A percentile compares a stretch with the other conserved stretches of the same genome.
phyloP scores from a whole-genome alignment of 495 filamentous ascomycete species.

The Talaromyces nanjingensis region DNA sequence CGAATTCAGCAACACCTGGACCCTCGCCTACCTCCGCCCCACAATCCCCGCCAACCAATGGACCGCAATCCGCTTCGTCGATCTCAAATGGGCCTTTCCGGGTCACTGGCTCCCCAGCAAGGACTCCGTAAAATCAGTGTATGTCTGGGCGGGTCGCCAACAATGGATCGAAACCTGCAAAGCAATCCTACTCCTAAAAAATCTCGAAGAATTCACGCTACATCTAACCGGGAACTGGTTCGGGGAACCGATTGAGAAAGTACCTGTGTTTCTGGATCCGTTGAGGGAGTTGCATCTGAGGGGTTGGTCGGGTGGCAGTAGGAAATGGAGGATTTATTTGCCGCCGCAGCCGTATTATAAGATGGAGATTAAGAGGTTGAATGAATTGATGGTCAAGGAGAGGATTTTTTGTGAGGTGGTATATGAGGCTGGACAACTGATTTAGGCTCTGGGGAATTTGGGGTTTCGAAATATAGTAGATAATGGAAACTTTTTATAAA shows the following conservation, averaged over 20 bases:
- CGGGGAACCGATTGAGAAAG: constrained; percentile 34
- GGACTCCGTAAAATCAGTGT: constrained; percentile 37
- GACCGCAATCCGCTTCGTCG: constrained; percentile 29
- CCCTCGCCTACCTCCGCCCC: constrained; percentile 35
- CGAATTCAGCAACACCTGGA: constrained; percentile 43
- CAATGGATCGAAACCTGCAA: constrained; percentile 39
- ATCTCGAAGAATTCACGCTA: constrained; percentile 30
- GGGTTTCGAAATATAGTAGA: too few relatives aligned
- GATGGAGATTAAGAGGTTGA: constrained; percentile 25
- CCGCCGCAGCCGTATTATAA: constrained; percentile 33
- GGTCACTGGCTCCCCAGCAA: constrained; percentile 42
- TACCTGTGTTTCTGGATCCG: constrained; percentile 35
- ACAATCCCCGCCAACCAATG: constrained; percentile 28
- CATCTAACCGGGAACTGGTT: constrained; percentile 34
- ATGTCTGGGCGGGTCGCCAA: constrained; percentile 33
- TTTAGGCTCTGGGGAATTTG: too few relatives aligned
- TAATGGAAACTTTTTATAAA: not conserved
- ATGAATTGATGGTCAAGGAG: constrained; percentile 11
- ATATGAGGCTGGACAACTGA: constrained; percentile 1
- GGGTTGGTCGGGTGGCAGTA: not conserved
- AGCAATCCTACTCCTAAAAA: constrained; percentile 19
- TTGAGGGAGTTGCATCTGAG: constrained; percentile 22
- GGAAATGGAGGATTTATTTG: constrained; percentile 27
- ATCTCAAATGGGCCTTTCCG: constrained; percentile 40
- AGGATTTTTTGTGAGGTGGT: constrained; percentile 10